Evolutionary conservation across 2,329 filamentous ascomycete species (phyloP).

Genomic region (Leptoxyphium fumago): DNA sequence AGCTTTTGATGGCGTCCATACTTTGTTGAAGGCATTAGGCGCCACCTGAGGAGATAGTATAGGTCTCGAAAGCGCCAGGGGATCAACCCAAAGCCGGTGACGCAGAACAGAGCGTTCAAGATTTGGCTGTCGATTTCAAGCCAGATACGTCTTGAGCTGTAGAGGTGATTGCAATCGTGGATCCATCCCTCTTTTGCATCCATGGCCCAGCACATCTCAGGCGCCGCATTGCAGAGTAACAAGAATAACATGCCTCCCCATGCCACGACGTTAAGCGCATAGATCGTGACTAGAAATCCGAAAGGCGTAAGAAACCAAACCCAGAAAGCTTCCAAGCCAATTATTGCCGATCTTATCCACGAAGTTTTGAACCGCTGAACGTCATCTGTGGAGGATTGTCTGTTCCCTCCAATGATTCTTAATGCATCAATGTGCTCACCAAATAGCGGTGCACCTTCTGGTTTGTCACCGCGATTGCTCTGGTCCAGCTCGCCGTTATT

Average conservation of each 20-base stretch:
- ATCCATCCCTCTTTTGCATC: conserved; percentile 5
- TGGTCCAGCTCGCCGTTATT: no score
- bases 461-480: no score
- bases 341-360: conserved; percentile 42
- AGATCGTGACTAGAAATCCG: conserved; percentile 64
- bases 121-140: conserved; percentile 77
- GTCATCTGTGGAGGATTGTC: no score
- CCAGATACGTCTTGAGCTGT: conserved; percentile 64
- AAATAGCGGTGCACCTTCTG: no score
- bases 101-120: conserved; percentile 70
- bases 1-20: conserved; percentile 22
- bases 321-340: conserved; percentile 54
- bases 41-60: conserved; percentile 63
- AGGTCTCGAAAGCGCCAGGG: conserved; percentile 76
- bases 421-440: no score
- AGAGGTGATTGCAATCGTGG: conserved; percentile 19
- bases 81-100: conserved; percentile 70
- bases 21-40: conserved; percentile 25
- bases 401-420: no score
- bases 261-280: conserved; percentile 68
- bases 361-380: no score
- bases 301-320: conserved; percentile 59
- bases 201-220: conserved; percentile 55
- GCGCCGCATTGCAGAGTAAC: conserved; percentile 59
- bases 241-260: conserved; percentile 90